Evolutionary conservation across 176 grass and related monocot genomes (phyloP), one percentile per base, ranked within the genome.

Genomic region (Neostapfia colusana): DNA sequence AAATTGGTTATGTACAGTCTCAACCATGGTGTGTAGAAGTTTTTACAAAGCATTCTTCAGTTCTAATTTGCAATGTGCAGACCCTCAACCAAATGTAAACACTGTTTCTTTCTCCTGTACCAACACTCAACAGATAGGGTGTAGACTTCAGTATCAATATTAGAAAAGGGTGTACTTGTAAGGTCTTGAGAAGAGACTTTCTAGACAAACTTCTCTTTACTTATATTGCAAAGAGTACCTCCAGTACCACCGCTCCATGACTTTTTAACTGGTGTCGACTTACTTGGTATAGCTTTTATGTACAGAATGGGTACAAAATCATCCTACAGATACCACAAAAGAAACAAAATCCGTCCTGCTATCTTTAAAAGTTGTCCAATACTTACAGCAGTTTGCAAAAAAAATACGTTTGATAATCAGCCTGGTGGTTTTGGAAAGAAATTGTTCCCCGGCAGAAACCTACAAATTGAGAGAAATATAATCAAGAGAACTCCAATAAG

Each of bases 391-490:
- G 59, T n/a, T 82, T 36, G 26, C 64, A 59, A 25, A 86, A 67
- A 50, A 21, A 10, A 21, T 54, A 20, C 59, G 67, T 50, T 66
- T 17, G 9, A 43, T 13, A 53, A 27, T 92, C 81, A 90, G 4
- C 61, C 51, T 0, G 46, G 49, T 34, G 77, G 90, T 42, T 12
- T 31, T 44, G 55, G 73, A 13, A 39, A 60, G 36, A 90, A 90
- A 42, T 36, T 11, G 69, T 97, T 97, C 78, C 93, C 90, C 5
- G 93, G 90, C 26, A 67, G 76, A 84, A 88, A 82, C 61, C 93
- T 93, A 66, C 57, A 21, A 75, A 68, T 72, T 38, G 40, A 65
- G 86, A 40, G 15, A 59, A 59, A 84, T 57, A 67, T 40, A 53
- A 62, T 44, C 55, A 53, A 63, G 28, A 73, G 5, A 53, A 67